Evolutionary conservation across 257 asterid genomes (phyloP), one percentile per base, ranked within the genome.

Genomic region (Thymus mandschuricus): DNA sequence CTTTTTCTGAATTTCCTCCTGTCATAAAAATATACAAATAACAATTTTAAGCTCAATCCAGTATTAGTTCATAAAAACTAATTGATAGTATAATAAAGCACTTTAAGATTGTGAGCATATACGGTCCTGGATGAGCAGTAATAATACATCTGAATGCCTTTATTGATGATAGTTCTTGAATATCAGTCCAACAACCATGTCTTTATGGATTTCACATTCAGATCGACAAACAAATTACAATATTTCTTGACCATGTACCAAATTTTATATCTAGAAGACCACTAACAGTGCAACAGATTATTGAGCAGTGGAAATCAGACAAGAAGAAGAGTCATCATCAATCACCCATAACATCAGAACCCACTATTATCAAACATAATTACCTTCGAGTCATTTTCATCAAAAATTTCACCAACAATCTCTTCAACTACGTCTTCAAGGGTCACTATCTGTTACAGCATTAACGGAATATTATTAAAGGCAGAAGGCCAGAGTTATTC

Each of bases 401-500:
- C 99, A 76, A 92, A 92, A 72, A 95, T 92, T 82, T 95, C 99
- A 78, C 99, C 99, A 80, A 95, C 99, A 75, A 95, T 95, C 83
- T 95, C 99, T 81, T 92, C 99, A 73, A 95, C 98, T 83, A 95
- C 98, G 28, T 95, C 98, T 81, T 95, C 99, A 77, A 95, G 98
- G 70, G 99, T 95, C 59, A 95, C 99, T 52, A 95, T 80, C 99
- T 95, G 96, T 74, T 60, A 55, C 55, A 63, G 60, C 68, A 79
- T 40, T 21, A 78, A 70, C 74, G 55, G 63, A 69, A 58, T 38
- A 76, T 10, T 57, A 38, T 63, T 41, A 46, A 69, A n/a, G n/a
- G 60, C 66, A 81, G 59, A 63, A 72, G 38, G 62, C 68, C 40
- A 55, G 72, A 62, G 60, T 63, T 60, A 44, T 8, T 58, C 40